Conservation (phyloP, 352 stramenopile genomes). For the Pythium aphanidermatum region DNA sequence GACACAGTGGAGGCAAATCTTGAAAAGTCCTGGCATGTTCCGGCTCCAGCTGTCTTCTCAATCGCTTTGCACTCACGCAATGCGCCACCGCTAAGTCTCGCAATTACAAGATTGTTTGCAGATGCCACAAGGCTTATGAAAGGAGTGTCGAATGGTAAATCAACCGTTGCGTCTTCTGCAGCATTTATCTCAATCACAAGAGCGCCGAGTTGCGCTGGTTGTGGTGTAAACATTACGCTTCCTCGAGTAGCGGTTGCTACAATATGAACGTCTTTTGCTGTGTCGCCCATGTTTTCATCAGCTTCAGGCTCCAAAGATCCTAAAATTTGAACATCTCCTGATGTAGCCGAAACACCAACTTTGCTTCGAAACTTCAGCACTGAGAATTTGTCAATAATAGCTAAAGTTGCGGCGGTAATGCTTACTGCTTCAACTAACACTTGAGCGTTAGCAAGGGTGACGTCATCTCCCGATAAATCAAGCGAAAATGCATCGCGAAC, state of each 20-base stretch:
- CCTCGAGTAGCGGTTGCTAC: conserved; percentile 1
- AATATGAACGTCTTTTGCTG: not conserved
- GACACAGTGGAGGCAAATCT: not conserved
- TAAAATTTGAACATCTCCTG: conserved; percentile 17
- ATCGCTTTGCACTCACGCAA: conserved; percentile 19
- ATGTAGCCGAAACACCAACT: conserved; percentile 25
- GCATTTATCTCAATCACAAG: conserved; percentile 15
- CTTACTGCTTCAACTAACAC: conserved; percentile 5
- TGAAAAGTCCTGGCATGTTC: not conserved
- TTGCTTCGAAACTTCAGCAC: conserved; percentile 47
- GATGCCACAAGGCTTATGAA: conserved; percentile 10
- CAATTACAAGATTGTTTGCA: conserved; percentile 13
- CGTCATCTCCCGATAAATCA: conserved; percentile 3
- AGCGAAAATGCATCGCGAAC: conserved; percentile 11
- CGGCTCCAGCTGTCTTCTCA: conserved; percentile 1
- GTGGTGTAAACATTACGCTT: conserved; percentile 17
- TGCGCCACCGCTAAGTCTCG: conserved; percentile 9
- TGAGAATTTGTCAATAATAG: conserved; percentile 61
- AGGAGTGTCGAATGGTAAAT: conserved; percentile 20
- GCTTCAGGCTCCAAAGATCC: conserved; percentile 13
- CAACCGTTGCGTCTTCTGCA: conserved; percentile 13
- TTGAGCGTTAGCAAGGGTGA: conserved; percentile 18
- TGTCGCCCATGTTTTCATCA: conserved; percentile 5
- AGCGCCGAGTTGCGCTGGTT: conserved; percentile 14
- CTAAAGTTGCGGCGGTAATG: not conserved